Base-by-base conservation (phyloP, 2,329 filamentous ascomycete species). In the Aureobasidium lini region DNA sequence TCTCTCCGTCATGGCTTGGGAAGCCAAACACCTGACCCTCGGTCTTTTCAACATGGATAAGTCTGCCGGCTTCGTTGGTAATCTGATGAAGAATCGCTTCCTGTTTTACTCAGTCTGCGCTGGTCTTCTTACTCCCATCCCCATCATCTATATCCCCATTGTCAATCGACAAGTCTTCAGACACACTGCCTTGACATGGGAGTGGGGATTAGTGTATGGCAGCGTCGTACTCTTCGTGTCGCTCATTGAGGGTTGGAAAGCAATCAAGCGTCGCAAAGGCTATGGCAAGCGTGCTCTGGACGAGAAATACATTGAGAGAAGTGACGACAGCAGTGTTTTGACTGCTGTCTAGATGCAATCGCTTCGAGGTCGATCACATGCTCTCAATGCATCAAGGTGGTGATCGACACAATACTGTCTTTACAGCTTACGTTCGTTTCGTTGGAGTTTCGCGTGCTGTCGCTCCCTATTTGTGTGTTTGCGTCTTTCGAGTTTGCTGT, bases 141-240 rank as follows among this genome's bases (percentile, higher is more conserved):
- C 76, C 1, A 73, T 77, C 52, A 71, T 78, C 16, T 78, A 77
- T 62, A 70, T 78, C 8, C 76, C 76, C 0, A 65, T 77, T 42
- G 72, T 78, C 63, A 78, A 79, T 61, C 64, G 68, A 29, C 66
- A 72, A 57, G 76, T 79, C 6, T 78, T 79, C 69, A 75, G 76
- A 59, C 76, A 79, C 58, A 64, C 66, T 11, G 63, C 66, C 1
- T 71, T 78, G 57, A 70, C 67, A 1, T 78, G 75, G 76, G 76
- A 78, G 63, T 79, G 76, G 76, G 75, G 73, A 15, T 66, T 79
- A 23, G 71, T 74, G 15, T 70, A 75, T 54, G 74, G 68, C 13
- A 73, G 71, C 18, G 66, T 76, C 8, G 70, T 74, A 1, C 66
- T 72, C 2, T 78, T 77, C 60, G 63, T 77, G 1, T 66, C 68